A percentile compares a stretch with the other conserved stretches of the same genome.
Conservation (phyloP, 2,329 filamentous ascomycete genomes). For the Aspergillus fijiensis region DNA sequence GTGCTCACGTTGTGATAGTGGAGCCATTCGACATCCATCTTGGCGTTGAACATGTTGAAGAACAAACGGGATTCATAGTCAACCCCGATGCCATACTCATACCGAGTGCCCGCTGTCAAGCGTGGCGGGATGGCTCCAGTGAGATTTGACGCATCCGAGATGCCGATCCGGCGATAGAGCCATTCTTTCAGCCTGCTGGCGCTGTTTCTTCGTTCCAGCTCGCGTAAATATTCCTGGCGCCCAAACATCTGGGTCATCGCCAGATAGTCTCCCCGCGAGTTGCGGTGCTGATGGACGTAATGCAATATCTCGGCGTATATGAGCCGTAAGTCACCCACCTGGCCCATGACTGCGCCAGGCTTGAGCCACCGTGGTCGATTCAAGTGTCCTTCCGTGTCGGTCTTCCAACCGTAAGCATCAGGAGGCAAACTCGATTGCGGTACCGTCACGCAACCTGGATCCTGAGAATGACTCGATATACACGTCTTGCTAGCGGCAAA, state of each 20-base stretch:
- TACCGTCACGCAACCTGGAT: constrained; percentile 54
- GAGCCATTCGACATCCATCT: constrained; percentile 44
- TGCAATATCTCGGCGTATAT: constrained; percentile 48
- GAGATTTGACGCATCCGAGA: constrained; percentile 39
- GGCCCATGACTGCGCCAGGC: constrained; percentile 52
- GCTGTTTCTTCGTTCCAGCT: constrained; percentile 40
- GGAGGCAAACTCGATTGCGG: constrained; percentile 53
- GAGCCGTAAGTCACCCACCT: constrained; percentile 48
- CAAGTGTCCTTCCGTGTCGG: constrained; percentile 39
- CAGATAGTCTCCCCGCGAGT: constrained; percentile 43
- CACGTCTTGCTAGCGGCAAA: constrained; percentile 59
- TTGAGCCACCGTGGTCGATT: constrained; percentile 52
- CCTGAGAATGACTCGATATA: constrained; percentile 41
- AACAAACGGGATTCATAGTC: constrained; percentile 55
- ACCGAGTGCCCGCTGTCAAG: constrained; percentile 38
- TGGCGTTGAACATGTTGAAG: constrained; percentile 44
- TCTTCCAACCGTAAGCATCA: constrained; percentile 50
- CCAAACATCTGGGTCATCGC: constrained; percentile 55
- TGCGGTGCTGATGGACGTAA: constrained; percentile 34
- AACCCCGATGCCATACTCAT: constrained; percentile 54
- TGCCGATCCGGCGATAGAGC: constrained; percentile 39
- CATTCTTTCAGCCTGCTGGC: constrained; percentile 38
- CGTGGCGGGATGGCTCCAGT: constrained; percentile 33
- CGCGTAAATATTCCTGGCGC: constrained; percentile 53
- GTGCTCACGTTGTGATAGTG: constrained; percentile 39